phyloP scores from a whole-genome alignment of 2,329 filamentous ascomycete genomes.

The Fusarium chlamydosporum region DNA sequence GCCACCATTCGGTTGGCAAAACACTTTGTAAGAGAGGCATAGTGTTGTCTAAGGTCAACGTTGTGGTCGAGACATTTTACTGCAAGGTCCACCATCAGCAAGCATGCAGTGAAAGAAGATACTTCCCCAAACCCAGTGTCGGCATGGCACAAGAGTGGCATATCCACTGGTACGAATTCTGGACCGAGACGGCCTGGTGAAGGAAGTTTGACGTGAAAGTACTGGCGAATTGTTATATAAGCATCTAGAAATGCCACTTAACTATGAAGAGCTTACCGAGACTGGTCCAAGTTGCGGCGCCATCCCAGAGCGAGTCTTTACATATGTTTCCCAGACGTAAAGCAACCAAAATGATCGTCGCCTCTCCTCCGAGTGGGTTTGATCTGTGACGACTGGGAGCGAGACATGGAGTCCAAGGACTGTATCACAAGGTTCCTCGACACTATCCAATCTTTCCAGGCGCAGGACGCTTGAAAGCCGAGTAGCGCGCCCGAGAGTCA shows the following conservation, averaged over 20 bases:
- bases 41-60: too few species aligned
- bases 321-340: not conserved
- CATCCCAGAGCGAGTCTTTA: not conserved
- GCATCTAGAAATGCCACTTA: not conserved
- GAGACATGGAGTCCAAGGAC: not conserved
- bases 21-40: too few species aligned
- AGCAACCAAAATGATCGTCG: not conserved
- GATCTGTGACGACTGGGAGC: fast-evolving
- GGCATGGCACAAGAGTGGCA: not conserved
- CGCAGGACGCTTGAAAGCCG: not conserved
- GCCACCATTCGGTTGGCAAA: fast-evolving
- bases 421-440: fast-evolving
- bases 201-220: not conserved
- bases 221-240: not conserved
- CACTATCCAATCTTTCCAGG: not conserved
- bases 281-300: not conserved
- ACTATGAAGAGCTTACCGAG: not conserved
- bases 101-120: not conserved
- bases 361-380: not conserved
- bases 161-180: fast-evolving
- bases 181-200: not conserved
- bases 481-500: not conserved
- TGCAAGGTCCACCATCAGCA: not conserved
- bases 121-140: fast-evolving
- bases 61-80: not conserved